Percentiles rank a stretch among this genome's conserved stretches.
These are phyloP conservation scores for Solanum sitiens DNA, from an alignment of 257 asterid species.

Conservation along the genomic window DNA sequence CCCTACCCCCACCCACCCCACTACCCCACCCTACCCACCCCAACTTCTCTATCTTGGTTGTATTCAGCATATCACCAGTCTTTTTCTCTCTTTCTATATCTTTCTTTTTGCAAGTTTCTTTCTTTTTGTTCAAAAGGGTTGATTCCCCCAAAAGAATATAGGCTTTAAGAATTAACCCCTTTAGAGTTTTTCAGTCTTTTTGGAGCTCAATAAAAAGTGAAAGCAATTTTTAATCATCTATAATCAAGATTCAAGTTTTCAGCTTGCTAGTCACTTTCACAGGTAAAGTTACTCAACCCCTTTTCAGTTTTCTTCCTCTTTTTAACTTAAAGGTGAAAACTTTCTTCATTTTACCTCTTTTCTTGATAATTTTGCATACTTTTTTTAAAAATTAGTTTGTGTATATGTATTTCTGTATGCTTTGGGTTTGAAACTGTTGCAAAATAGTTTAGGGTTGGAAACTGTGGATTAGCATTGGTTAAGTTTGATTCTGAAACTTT, in stretches of 20 bases:
- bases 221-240: background rate
- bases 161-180: background rate
- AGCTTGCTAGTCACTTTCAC: background rate
- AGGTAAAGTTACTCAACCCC: background rate
- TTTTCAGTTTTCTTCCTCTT: background rate
- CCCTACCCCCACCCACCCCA: background rate
- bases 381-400: background rate
- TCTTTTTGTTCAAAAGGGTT: background rate
- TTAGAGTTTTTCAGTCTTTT: background rate
- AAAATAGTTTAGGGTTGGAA: background rate
- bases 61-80: background rate
- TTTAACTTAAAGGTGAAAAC: background rate
- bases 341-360: background rate
- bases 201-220: background rate
- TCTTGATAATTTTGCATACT: background rate
- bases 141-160: background rate
- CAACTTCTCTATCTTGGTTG: background rate
- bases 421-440: background rate
- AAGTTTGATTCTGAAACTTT: background rate
- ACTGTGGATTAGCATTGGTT: background rate
- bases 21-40: background rate
- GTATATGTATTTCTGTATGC: background rate
- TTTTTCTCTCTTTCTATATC: background rate
- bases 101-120: background rate
- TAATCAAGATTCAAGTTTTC: background rate